Base-by-base conservation (phyloP, 495 filamentous ascomycete genomes). In the Neurospora sp. region DNA sequence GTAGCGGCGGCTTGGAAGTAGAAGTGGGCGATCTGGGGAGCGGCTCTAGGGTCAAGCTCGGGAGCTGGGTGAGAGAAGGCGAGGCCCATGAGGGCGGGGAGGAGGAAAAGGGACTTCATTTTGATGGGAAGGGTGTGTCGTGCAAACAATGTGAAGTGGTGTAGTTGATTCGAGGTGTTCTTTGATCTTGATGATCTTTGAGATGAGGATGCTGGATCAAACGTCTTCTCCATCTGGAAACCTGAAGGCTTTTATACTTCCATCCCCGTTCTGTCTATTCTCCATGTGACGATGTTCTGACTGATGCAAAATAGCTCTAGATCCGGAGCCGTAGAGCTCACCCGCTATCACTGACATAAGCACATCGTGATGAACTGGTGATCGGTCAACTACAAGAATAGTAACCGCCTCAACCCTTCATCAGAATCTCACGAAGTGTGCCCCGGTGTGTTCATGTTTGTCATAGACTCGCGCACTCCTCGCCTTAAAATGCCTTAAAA, bases 1-100 rank as follows among this genome's bases (percentile, higher is more conserved):
- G 79, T 76, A 0, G 79, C 78, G 10, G 78, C 79, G 66, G 74
- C 79, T 59, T 80, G 76, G 72, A 79, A 81, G 16, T 37, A 77
- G 46, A 81, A 76, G 48, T 77, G 72, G 31, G 79, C 79, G 16
- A 76, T 79, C 16, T 81, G 79, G 7, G 72, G 72, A 20, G 48
- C 71, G 70, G 70, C 73, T 23, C 78, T 71, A 23, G 75, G 73
- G 40, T 79, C 74, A 2, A 80, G 35, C 7, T 66, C 54, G 12
- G 76, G 78, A 11, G 73, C 41, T 71, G 76, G 44, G 42, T 70
- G 23, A 14, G 73, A 20, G 44, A 20, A 39, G 27, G 75, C 75
- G 27, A 75, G 39, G 27, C 74, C 72, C 39, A 78, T 39, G 40
- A 69, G 69, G 8, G 76, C 35, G 0, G 48, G 41, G 69, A 78